phyloP scores from a whole-genome alignment of 2,329 filamentous ascomycete genomes.

The Penicillium palitans region DNA sequence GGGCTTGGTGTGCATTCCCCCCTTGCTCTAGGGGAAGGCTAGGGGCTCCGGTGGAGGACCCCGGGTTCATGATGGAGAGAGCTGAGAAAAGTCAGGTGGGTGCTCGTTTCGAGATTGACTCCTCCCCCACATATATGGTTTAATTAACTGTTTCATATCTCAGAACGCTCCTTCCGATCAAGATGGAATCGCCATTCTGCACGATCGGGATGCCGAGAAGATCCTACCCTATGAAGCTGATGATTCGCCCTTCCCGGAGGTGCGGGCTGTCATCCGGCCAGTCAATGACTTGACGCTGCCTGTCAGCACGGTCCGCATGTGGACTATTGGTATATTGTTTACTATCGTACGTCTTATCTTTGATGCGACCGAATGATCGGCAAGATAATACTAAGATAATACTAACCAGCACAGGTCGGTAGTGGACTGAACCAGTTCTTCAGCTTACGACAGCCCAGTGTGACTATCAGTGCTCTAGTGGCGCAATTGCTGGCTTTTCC shows the following conservation, averaged over 20 bases:
- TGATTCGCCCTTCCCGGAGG: constrained; percentile 42
- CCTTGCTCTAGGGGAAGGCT: neutral
- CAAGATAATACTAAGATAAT: neutral
- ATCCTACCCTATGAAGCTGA: constrained; percentile 39
- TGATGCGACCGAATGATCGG: neutral
- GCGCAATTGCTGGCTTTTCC: constrained; percentile 50
- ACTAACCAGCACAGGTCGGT: constrained; percentile 30
- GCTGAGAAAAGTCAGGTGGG: constrained; percentile 15
- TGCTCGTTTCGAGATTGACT: neutral
- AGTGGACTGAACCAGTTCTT: constrained; percentile 44
- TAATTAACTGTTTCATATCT: constrained; percentile 12
- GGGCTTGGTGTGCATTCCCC: neutral
- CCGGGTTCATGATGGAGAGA: constrained; percentile 9
- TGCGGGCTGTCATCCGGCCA: constrained; percentile 39
- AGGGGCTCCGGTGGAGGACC: neutral
- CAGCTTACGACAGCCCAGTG: constrained; percentile 41
- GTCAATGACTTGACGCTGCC: constrained; percentile 35
- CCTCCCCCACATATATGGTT: neutral
- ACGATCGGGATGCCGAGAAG: constrained; percentile 35
- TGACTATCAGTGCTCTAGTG: constrained; percentile 41
- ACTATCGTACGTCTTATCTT: constrained; percentile 35
- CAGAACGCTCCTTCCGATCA: constrained; percentile 9
- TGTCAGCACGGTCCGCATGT: constrained; percentile 40
- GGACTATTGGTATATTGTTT: constrained; percentile 41
- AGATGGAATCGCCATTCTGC: constrained; percentile 27